phyloP scores from a whole-genome alignment of 2,329 filamentous ascomycete genomes.

The Colletotrichum tofieldiae region DNA sequence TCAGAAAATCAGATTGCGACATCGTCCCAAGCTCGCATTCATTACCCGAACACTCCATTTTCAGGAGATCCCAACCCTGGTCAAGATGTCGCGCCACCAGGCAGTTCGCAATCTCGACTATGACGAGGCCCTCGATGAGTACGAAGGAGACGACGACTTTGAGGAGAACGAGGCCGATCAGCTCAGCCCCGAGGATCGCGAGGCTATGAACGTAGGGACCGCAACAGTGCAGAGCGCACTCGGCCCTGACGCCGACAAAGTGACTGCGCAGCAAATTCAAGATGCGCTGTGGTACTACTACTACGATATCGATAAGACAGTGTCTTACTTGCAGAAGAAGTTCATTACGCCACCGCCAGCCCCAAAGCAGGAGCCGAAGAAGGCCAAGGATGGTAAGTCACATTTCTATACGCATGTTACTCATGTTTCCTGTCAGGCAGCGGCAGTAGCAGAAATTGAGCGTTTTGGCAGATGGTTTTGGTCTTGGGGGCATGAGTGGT shows the following conservation, averaged over 20 bases:
- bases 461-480: constrained; percentile 44
- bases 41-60: not conserved
- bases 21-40: not conserved
- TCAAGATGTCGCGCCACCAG: constrained; percentile 64
- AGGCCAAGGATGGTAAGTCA: constrained; percentile 60
- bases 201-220: constrained; percentile 75
- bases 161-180: constrained; percentile 64
- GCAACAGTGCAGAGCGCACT: constrained; percentile 77
- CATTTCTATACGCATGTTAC: constrained; percentile 27
- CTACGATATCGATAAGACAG: constrained; percentile 90
- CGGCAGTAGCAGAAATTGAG: constrained; percentile 44
- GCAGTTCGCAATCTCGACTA: constrained; percentile 65
- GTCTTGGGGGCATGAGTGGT: constrained; percentile 24
- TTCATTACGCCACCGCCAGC: constrained; percentile 61
- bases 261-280: constrained; percentile 79
- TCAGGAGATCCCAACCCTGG: not conserved
- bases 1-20: not conserved
- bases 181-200: constrained; percentile 64
- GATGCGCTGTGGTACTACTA: constrained; percentile 97
- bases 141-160: constrained; percentile 64
- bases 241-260: constrained; percentile 70
- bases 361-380: constrained; percentile 61
- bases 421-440: constrained; percentile 27
- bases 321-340: constrained; percentile 82
- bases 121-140: constrained; percentile 57